Percentiles rank a stretch among this genome's conserved stretches.
Conservation (phyloP, 2,329 filamentous ascomycete genomes). For the Diaporthe helianthi region DNA sequence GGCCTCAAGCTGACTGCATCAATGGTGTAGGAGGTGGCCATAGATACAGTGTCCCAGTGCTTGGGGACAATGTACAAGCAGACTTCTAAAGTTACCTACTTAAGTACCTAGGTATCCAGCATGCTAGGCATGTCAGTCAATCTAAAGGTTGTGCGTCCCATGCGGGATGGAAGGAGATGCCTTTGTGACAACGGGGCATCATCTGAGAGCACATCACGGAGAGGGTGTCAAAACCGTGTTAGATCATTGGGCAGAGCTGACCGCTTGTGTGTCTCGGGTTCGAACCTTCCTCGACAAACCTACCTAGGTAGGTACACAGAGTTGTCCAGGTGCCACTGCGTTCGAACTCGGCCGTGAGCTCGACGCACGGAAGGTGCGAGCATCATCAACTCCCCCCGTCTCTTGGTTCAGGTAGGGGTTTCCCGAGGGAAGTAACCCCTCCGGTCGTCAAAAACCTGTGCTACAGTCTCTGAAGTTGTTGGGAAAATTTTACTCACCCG, state of each 20-base stretch:
- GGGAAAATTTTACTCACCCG: neutral
- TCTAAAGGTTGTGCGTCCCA: neutral
- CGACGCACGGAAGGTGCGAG: neutral
- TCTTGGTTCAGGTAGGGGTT: neutral
- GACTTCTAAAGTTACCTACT: too few relatives aligned
- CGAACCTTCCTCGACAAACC: slow-evolving; percentile 2
- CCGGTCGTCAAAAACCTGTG: neutral
- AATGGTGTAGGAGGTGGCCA: too few relatives aligned
- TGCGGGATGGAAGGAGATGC: neutral
- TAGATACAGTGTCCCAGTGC: too few relatives aligned
- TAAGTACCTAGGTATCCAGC: too few relatives aligned
- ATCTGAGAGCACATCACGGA: neutral
- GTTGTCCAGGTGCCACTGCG: neutral
- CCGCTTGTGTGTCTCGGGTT: slow-evolving; percentile 4
- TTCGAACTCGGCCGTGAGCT: slow-evolving; percentile 13
- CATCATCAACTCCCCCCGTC: neutral
- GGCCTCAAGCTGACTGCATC: neutral
- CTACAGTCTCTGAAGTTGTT: neutral
- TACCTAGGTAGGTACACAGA: too few relatives aligned
- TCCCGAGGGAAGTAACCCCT: neutral
- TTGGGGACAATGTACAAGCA: too few relatives aligned
- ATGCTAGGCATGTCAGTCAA: neutral
- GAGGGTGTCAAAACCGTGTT: neutral
- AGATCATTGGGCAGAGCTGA: neutral
- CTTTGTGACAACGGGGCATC: neutral